Conservation (phyloP, 2,329 filamentous ascomycete genomes). For the Aureobasidium sp. region DNA sequence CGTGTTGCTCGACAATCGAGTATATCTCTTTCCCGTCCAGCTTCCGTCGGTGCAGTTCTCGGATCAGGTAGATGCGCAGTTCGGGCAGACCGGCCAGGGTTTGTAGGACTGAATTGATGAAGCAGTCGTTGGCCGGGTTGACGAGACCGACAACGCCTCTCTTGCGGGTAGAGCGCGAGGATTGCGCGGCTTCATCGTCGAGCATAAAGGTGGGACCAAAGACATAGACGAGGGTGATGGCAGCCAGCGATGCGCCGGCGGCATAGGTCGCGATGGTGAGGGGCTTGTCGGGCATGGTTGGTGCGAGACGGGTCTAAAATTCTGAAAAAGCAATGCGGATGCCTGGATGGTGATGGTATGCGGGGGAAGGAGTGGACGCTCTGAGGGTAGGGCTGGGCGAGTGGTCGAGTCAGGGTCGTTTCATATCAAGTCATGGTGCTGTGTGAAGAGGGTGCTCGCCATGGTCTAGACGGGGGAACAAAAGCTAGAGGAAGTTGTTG, state of each 20-base stretch:
- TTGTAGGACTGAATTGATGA: slow-evolving; percentile 91
- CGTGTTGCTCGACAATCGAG: slow-evolving; percentile 27
- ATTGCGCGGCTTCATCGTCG: slow-evolving; percentile 61
- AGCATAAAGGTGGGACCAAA: slow-evolving; percentile 96
- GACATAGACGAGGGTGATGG: slow-evolving; percentile 90
- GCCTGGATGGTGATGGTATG: background rate
- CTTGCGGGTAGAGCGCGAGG: slow-evolving; percentile 55
- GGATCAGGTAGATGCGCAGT: slow-evolving; percentile 81
- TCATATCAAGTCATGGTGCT: background rate
- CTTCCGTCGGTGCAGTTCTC: slow-evolving; percentile 75
- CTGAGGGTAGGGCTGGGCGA: background rate
- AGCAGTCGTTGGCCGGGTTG: slow-evolving; percentile 78
- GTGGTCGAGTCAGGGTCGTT: background rate
- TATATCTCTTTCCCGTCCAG: slow-evolving; percentile 75
- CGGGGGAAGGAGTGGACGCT: slow-evolving; percentile 1
- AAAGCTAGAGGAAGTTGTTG: background rate
- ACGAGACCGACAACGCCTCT: slow-evolving; percentile 80
- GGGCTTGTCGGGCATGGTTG: slow-evolving; percentile 67
- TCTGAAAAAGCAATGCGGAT: background rate
- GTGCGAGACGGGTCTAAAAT: background rate
- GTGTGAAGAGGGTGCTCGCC: background rate
- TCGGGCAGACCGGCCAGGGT: slow-evolving; percentile 84
- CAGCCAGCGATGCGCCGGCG: slow-evolving; percentile 87
- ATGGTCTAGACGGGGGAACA: background rate
- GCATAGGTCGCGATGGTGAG: slow-evolving; percentile 85